Evolutionary conservation across 768 basidiomycete species (phyloP).

Genomic region (Sarcodon sp.): DNA sequence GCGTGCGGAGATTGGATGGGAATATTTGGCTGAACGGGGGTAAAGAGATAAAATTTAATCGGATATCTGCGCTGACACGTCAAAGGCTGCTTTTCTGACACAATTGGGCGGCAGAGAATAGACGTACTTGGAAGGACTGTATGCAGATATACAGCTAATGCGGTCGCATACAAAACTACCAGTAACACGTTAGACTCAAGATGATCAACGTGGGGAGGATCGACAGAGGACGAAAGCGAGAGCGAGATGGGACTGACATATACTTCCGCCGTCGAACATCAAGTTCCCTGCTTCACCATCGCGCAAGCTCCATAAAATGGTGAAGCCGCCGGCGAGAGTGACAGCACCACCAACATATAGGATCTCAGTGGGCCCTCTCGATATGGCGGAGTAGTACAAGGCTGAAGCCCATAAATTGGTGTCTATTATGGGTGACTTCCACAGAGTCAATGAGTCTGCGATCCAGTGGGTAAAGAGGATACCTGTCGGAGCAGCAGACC

Average conservation of each 20-base stretch:
- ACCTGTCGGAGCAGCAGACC: slow-evolving; percentile 31
- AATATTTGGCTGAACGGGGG: slow-evolving; percentile 39
- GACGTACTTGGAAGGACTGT: slow-evolving; percentile 71
- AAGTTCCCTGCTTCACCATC: slow-evolving; percentile 73
- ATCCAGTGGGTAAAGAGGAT: slow-evolving; percentile 85
- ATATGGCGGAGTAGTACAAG: slow-evolving; percentile 67
- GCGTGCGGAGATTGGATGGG: slow-evolving; percentile 44
- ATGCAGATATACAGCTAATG: slow-evolving; percentile 59
- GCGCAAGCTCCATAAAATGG: slow-evolving; percentile 66
- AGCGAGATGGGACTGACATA: slow-evolving; percentile 39
- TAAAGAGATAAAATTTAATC: slow-evolving; percentile 43
- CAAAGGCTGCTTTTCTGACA: slow-evolving; percentile 3
- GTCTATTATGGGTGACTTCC: slow-evolving; percentile 83
- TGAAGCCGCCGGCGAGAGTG: slow-evolving; percentile 44
- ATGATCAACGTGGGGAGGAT: slow-evolving; percentile 4
- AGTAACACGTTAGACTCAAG: background rate
- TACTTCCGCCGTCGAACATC: slow-evolving; percentile 87
- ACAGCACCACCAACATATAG: slow-evolving; percentile 46
- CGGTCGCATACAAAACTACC: slow-evolving; percentile 63
- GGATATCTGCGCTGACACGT: slow-evolving; percentile 29
- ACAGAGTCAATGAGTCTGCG: slow-evolving; percentile 82
- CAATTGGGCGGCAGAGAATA: background rate
- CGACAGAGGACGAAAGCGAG: background rate
- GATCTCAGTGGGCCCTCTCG: slow-evolving; percentile 45
- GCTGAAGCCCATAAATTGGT: slow-evolving; percentile 76